Base-by-base conservation (phyloP, 805 yeast species). In the Wickerhamomyces hampshirensis region DNA sequence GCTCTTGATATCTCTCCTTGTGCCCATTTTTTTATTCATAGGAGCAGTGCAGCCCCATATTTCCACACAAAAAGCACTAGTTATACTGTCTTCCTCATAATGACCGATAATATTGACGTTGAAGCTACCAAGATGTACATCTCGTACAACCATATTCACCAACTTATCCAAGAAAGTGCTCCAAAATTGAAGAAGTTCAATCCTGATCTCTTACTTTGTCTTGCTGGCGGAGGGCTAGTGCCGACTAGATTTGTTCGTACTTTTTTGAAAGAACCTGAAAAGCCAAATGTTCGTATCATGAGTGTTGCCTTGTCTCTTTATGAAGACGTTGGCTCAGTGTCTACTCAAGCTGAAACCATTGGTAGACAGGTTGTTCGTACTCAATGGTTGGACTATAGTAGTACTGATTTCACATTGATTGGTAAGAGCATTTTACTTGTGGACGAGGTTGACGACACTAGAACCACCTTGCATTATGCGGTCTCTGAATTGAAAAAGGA, bases 161-260 rank as follows among this genome's bases (percentile, higher is more conserved):
- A 83, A 60, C 63, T 80, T 48, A 78, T 84, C 60, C 84, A 78
- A 54, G 72, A 68, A 43, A 57, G 70, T 12, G 80, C 88, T 12
- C 76, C 69, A 38, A 73, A 70, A 45, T 73, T 84, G 58, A 78
- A 77, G 59, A 62, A 65, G 18, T 81, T 86, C 68, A 77, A 85
- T 51, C 95, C 96, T 27, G 95, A 89, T 60, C 71, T 86, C 40
- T 85, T 89, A 63, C 85, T 91, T 44, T 97, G 98, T 49, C 87
- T 91, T 54, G 98, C 95, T 55, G 96, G 96, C 51, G 96, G 98
- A 58, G 98, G 98, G 2, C 86, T 91, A 62, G 93, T 91, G 40
- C 98, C 98, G 18, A 97, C 98, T 7, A 78, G 98, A 60, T 93
- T 93, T 64, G 72, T 91, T 59, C 78, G 98, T 61, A 80, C 98